Percentiles rank a stretch among this genome's conserved stretches.
Evolutionary conservation across 371 early-diverging fungal genomes (phyloP).

Genomic region (Lichtheimia corymbifera): DNA sequence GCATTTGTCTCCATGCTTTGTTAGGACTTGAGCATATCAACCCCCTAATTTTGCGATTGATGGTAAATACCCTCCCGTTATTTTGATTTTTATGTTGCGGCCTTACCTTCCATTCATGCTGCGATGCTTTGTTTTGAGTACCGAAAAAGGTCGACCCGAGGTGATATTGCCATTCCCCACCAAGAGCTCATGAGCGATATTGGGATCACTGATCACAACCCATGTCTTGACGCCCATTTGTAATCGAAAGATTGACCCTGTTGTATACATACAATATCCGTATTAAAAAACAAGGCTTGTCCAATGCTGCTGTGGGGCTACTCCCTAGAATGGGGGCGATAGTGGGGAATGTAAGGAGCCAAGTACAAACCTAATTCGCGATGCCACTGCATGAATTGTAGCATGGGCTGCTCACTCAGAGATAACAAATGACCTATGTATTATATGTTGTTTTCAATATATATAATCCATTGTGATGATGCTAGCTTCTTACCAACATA

Average conservation of each 20-base stretch:
- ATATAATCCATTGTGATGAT: background rate
- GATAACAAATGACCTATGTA: conserved; percentile 5
- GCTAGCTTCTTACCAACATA: conserved; percentile 2
- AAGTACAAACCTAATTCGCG: conserved; percentile 10
- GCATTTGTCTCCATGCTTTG: conserved; percentile 12
- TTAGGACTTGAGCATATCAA: conserved; percentile 5
- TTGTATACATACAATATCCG: too few species aligned
- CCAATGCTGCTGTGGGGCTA: too few species aligned
- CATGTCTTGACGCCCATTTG: conserved; percentile 23
- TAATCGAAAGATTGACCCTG: conserved; percentile 18
- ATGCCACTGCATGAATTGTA: conserved; percentile 14
- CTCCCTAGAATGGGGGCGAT: too few species aligned
- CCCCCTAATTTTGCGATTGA: background rate
- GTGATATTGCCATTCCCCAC: conserved; percentile 8
- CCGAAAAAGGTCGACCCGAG: conserved; percentile 12
- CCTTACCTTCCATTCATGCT: conserved; percentile 21
- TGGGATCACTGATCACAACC: conserved; percentile 21
- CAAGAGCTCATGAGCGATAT: conserved; percentile 24
- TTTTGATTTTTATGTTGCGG: background rate
- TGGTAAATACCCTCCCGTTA: background rate
- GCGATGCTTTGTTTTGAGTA: conserved; percentile 11
- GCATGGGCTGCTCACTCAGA: conserved; percentile 6
- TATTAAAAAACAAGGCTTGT: too few species aligned
- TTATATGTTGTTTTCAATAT: background rate
- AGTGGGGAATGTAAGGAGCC: background rate